Conservation (phyloP, 768 basidiomycete genomes). For the Lentinula sp. region DNA sequence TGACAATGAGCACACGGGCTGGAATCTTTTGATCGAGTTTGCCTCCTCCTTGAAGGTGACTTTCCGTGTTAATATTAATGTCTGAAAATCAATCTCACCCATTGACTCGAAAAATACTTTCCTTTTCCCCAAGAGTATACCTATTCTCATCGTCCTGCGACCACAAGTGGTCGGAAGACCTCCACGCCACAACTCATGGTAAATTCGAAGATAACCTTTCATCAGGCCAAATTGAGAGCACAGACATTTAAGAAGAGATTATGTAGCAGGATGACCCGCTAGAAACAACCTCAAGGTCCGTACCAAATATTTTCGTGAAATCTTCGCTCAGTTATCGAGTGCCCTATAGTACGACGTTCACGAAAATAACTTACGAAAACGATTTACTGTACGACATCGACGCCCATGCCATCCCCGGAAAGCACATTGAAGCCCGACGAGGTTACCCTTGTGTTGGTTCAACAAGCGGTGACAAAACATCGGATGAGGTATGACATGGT, state of each 20-base stretch:
- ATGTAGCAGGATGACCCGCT: not conserved
- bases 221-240: not conserved
- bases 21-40: not conserved
- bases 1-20: not conserved
- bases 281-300: not conserved
- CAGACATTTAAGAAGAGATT: not conserved
- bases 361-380: not conserved
- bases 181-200: not conserved
- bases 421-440: slow-evolving; percentile 7
- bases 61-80: not conserved
- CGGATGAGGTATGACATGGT: not conserved
- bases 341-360: not conserved
- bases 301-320: not conserved
- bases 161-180: not conserved
- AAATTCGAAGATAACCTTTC: not conserved
- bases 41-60: not conserved
- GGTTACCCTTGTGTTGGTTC: not conserved
- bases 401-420: not conserved
- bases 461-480: slow-evolving; percentile 1
- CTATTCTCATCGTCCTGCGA: not conserved
- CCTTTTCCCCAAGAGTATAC: not conserved
- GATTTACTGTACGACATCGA: not conserved
- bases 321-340: not conserved
- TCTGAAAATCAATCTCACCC: not conserved
- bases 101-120: not conserved